Evolutionary conservation across 345 rosid genomes (phyloP).

Genomic region (Tarenaya hassleriana): DNA sequence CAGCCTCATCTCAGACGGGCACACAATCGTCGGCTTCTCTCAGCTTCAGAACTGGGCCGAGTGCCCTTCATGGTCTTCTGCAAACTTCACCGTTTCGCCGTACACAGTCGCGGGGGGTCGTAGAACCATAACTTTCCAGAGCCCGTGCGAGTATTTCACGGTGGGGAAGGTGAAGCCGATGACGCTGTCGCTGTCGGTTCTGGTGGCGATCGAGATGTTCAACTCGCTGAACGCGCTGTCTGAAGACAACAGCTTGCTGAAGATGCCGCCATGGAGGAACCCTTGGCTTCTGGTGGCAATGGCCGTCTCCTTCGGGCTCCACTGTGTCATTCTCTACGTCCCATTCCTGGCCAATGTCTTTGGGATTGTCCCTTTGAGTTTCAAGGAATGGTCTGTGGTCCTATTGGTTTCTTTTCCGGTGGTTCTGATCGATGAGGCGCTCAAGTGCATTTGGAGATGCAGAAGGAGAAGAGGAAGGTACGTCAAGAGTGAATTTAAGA

Average conservation of each 20-base stretch:
- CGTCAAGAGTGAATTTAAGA: too few species aligned
- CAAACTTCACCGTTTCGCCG: constrained; percentile 58
- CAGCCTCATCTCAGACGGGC: constrained; percentile 62
- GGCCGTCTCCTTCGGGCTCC: constrained; percentile 77
- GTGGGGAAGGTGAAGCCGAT: constrained; percentile 75
- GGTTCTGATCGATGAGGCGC: constrained; percentile 71
- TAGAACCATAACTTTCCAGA: constrained; percentile 38
- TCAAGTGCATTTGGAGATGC: constrained; percentile 54
- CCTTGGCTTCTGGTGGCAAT: constrained; percentile 91
- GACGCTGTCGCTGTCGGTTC: constrained; percentile 81
- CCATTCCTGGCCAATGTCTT: constrained; percentile 75
- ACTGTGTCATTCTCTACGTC: constrained; percentile 72
- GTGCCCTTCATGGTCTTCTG: constrained; percentile 68
- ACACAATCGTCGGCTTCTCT: constrained; percentile 55
- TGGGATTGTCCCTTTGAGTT: constrained; percentile 66
- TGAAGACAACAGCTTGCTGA: constrained; percentile 73
- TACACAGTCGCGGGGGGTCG: constrained; percentile 43
- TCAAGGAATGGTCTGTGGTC: constrained; percentile 74
- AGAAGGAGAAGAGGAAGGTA: constrained; percentile 33
- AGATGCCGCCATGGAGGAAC: constrained; percentile 87
- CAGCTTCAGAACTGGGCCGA: constrained; percentile 77
- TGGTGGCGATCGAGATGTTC: constrained; percentile 91
- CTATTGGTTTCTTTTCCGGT: constrained; percentile 74
- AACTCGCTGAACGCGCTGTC: constrained; percentile 88
- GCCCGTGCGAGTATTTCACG: constrained; percentile 87